Evolutionary conservation across 106 monocot species (phyloP).

Genomic region (Platanthera zijinensis): DNA sequence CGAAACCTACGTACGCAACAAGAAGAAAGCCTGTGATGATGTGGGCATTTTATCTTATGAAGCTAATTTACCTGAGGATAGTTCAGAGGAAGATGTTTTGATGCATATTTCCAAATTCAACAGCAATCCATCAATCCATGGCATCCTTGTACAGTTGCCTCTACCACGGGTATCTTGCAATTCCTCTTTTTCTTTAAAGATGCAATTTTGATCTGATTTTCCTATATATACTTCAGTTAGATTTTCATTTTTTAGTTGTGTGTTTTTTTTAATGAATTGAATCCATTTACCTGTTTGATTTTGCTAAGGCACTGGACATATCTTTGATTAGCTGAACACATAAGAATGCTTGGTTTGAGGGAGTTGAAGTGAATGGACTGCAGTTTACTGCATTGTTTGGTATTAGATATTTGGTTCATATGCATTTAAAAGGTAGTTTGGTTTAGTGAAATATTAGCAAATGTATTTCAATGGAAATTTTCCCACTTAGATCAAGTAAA

Average conservation of each 20-base stretch:
- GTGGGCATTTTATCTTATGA: constrained; percentile 83
- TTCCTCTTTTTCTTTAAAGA: neutral
- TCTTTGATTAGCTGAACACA: neutral
- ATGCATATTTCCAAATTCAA: constrained; percentile 60
- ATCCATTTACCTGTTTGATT: neutral
- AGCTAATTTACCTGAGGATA: constrained; percentile 51
- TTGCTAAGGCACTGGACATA: neutral
- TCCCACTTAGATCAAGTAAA: no score
- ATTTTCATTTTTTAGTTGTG: no score
- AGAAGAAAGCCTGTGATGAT: constrained; percentile 92
- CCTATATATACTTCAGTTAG: no score
- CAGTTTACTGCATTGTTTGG: no score
- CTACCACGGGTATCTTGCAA: constrained; percentile 29
- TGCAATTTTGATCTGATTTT: neutral
- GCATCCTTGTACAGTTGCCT: constrained; percentile 77
- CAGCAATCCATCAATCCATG: constrained; percentile 65
- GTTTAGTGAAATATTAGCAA: no score
- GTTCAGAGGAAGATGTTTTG: constrained; percentile 56
- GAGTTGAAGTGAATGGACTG: no score
- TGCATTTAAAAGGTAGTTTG: no score
- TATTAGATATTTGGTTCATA: no score
- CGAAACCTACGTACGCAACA: constrained; percentile 78
- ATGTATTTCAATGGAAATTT: no score
- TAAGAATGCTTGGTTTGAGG: no score
- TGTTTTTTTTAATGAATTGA: no score